Percentiles rank a stretch among this genome's conserved stretches.
Conservation (phyloP, 371 early-diverging fungal species). For the Mucor lusitanicus region DNA sequence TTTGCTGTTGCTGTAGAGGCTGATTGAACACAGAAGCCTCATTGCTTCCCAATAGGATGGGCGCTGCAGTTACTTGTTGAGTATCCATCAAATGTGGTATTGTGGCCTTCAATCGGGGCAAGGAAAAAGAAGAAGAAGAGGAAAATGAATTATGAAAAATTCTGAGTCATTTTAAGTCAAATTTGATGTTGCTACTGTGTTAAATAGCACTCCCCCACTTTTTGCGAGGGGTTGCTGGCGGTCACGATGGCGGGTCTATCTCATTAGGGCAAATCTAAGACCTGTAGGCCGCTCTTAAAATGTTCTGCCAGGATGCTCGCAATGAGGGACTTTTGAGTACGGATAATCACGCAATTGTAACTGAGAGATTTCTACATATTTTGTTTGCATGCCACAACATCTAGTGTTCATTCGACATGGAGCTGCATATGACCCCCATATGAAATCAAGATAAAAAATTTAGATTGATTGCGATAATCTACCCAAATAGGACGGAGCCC, state of each 20-base stretch:
- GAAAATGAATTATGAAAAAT: not conserved
- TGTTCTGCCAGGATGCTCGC: not conserved
- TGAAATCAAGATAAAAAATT: not conserved
- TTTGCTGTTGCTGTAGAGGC: not conserved
- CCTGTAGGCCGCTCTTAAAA: not conserved
- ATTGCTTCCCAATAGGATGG: slow-evolving; percentile 2
- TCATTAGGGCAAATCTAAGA: not conserved
- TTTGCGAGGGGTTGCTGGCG: not conserved
- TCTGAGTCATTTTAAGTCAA: slow-evolving; percentile 5
- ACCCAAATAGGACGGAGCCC: not conserved
- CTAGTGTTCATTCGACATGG: not conserved
- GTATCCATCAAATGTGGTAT: slow-evolving; percentile 14
- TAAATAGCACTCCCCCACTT: not conserved
- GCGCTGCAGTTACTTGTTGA: slow-evolving; percentile 7
- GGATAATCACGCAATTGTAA: not conserved
- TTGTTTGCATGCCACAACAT: not conserved
- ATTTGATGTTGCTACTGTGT: not conserved
- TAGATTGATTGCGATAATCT: not conserved
- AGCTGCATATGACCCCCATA: not conserved
- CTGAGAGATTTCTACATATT: not conserved
- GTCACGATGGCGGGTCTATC: not conserved
- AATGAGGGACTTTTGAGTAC: not conserved
- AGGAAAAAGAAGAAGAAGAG: slow-evolving; percentile 4
- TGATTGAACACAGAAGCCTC: not conserved
- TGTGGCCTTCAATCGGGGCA: not conserved